Evolutionary conservation across 2,329 filamentous ascomycete species (phyloP), one percentile per base, ranked within the genome.

Genomic region (Curvularia hawaiiensis): DNA sequence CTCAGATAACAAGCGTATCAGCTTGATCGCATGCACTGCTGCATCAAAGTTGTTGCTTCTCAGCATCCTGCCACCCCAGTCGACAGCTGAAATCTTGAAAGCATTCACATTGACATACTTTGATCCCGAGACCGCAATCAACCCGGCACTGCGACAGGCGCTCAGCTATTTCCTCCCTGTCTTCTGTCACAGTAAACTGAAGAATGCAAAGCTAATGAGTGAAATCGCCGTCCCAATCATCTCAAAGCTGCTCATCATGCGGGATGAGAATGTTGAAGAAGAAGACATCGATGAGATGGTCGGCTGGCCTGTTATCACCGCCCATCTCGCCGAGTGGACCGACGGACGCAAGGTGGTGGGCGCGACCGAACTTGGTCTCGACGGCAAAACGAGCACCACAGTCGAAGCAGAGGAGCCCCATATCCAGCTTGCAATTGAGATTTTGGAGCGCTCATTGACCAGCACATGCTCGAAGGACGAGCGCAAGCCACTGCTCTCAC

Each of bases 151-250:
- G 7, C 84, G 92, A 22, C 94, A 98, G 76, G 89, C 91, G 0
- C 82, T 98, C 52, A 92, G 91, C 64, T 98, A 98, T 77, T 97
- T 97, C 82, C 80, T 98, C 35, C 94, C 94, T 0, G 93, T 97
- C 0, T 98, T 96, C 79, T 95, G 91, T 75, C 96, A 94, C 76
- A 93, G 90, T 8, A 85, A 91, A 3, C 77, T 88, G 4, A 89
- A 91, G 62, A 97, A 97, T 69, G 92, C 95, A 62, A 85, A 89
- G 28, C 83, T 92, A 33, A 92, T 98, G 90, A 86, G 87, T 7
- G 79, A 82, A 18, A 85, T 97, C 20, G 85, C 90, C 0, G 84
- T 94, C 2, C 85, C 89, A 26, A 87, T 92, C 0, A 79, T 98
- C 10, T 88, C 92, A 62, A 86, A 88, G 12, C 84, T 97, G 0